Conservation (phyloP, 768 basidiomycete genomes). For the Pholiota conissans region DNA sequence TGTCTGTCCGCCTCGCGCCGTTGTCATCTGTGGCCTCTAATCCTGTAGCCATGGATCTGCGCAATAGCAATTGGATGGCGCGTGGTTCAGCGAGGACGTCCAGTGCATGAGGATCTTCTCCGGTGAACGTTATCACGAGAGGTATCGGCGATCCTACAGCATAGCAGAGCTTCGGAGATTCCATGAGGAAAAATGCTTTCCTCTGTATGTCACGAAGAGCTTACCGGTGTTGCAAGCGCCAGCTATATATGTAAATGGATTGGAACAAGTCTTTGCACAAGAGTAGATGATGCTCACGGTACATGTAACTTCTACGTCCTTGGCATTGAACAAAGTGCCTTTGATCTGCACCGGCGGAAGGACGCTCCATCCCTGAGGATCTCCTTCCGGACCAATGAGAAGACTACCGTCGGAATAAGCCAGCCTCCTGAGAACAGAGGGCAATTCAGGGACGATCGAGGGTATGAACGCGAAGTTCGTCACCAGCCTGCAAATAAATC, state of each 20-base stretch:
- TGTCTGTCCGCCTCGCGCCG: conserved; percentile 40
- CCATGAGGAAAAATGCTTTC: neutral
- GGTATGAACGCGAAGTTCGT: conserved; percentile 34
- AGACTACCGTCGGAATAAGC: conserved; percentile 32
- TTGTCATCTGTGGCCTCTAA: conserved; percentile 43
- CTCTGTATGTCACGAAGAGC: conserved; percentile 11
- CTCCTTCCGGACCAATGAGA: conserved; percentile 34
- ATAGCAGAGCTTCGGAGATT: conserved; percentile 41
- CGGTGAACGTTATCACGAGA: conserved; percentile 44
- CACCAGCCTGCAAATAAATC: conserved; percentile 21
- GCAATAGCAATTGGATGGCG: conserved; percentile 41
- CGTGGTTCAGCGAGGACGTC: conserved; percentile 45
- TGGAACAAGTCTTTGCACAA: neutral
- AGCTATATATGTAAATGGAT: conserved; percentile 30
- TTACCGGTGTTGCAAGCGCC: conserved; percentile 46
- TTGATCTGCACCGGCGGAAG: conserved; percentile 25
- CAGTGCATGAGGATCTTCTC: conserved; percentile 46
- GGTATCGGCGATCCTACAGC: conserved; percentile 54
- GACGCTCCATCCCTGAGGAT: conserved; percentile 39
- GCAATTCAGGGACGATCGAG: conserved; percentile 29
- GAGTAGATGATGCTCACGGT: conserved; percentile 22
- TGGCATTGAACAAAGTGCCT: conserved; percentile 33
- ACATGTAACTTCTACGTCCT: conserved; percentile 32
- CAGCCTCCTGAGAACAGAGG: conserved; percentile 33
- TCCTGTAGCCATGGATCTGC: conserved; percentile 49